Conservation (phyloP, 1,284 basidiomycete species). For the Stereum hirsutum region DNA sequence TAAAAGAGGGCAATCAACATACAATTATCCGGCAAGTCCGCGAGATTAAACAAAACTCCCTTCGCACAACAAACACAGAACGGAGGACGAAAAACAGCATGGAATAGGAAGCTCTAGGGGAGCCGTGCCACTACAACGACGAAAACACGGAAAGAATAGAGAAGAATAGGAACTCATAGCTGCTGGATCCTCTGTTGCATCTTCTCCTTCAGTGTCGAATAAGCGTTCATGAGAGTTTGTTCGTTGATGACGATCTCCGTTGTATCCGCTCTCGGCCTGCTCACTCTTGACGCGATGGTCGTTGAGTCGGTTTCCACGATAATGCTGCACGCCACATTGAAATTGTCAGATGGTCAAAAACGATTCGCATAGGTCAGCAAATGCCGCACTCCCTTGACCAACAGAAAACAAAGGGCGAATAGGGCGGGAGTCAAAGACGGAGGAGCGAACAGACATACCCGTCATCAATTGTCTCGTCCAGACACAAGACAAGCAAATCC, state of each 20-base stretch:
- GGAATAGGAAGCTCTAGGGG: no score
- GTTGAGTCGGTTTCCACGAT: constrained; percentile 96
- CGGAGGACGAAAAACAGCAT: no score
- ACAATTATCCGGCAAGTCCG: no score
- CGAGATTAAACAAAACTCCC: no score
- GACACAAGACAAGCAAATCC: constrained; percentile 85
- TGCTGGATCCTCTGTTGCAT: constrained; percentile 57
- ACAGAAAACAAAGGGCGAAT: no score
- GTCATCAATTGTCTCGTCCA: constrained; percentile 98
- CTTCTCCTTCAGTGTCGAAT: constrained; percentile 83
- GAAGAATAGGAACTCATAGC: no score
- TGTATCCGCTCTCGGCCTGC: constrained; percentile 86
- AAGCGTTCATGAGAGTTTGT: constrained; percentile 88
- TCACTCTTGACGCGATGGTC: constrained; percentile 92
- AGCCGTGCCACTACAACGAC: no score
- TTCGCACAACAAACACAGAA: no score
- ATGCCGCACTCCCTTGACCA: background rate
- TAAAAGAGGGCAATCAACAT: no score
- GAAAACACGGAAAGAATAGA: no score
- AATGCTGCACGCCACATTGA: constrained; percentile 45
- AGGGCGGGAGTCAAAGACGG: no score
- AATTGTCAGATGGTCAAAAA: background rate
- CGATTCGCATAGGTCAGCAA: background rate
- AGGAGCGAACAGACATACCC: constrained; percentile 68
- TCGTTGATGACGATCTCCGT: constrained; percentile 99